A percentile compares a stretch with the other conserved stretches of the same genome.
These are phyloP conservation scores for Sporothrix brunneoviolacea DNA, from an alignment of 2,329 filamentous ascomycete species.

Conservation along the genomic window DNA sequence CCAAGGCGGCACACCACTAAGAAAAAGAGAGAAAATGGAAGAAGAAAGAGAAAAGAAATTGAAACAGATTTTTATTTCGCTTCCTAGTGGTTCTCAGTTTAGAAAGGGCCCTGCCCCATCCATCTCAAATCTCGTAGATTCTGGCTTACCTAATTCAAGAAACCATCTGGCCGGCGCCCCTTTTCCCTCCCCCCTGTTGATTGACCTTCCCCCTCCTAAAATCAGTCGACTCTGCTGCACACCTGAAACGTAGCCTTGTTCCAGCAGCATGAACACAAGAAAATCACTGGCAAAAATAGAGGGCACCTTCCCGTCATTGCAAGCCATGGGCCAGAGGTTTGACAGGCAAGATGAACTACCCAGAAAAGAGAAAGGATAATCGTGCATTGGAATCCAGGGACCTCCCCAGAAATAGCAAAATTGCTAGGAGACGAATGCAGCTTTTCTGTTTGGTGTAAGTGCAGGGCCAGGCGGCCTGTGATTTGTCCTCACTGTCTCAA, in stretches of 20 bases:
- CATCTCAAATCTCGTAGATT: too few species aligned
- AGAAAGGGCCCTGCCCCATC: too few species aligned
- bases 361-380: not conserved
- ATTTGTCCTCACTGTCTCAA: not conserved
- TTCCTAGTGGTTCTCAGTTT: too few species aligned
- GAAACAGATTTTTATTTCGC: too few species aligned
- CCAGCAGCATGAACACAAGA: slow-evolving; percentile 7
- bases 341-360: not conserved
- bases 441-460: too few species aligned
- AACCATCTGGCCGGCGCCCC: not conserved
- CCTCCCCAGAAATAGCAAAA: not conserved
- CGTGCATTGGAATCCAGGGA: too few species aligned
- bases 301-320: not conserved
- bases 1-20: too few species aligned
- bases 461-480: too few species aligned
- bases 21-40: too few species aligned
- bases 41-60: too few species aligned
- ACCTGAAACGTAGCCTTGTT: slow-evolving; percentile 36
- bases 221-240: slow-evolving; percentile 37
- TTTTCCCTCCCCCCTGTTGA: not conserved
- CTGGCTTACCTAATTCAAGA: too few species aligned
- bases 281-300: not conserved
- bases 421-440: slow-evolving; percentile 1
- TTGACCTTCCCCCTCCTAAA: not conserved
- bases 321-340: not conserved